Evolutionary conservation across 2,329 filamentous ascomycete species (phyloP).

Genomic region (Neurospora sp.): DNA sequence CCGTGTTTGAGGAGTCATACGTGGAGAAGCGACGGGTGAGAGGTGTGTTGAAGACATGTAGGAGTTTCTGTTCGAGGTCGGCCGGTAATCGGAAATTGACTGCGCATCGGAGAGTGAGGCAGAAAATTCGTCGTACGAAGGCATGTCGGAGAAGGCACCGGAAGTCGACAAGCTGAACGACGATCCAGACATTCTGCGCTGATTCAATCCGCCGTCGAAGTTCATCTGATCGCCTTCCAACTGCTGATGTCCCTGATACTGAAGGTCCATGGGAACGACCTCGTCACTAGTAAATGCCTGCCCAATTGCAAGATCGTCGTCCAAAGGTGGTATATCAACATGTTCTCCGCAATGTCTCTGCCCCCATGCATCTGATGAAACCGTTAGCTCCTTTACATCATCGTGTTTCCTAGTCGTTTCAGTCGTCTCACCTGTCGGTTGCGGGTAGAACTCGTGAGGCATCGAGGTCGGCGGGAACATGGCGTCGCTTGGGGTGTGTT

Average conservation of each 20-base stretch:
- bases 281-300: conserved; percentile 55
- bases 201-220: conserved; percentile 42
- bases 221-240: conserved; percentile 41
- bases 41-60: conserved; percentile 60
- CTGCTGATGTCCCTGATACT: conserved; percentile 34
- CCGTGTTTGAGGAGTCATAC: conserved; percentile 50
- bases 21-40: conserved; percentile 63
- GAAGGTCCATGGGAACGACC: conserved; percentile 50
- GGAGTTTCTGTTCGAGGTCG: conserved; percentile 57
- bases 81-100: conserved; percentile 56
- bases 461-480: conserved; percentile 45
- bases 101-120: conserved; percentile 55
- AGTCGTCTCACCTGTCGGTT: conserved; percentile 39
- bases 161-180: conserved; percentile 64
- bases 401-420: conserved; percentile 22
- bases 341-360: conserved; percentile 48
- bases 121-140: conserved; percentile 62
- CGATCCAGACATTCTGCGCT: conserved; percentile 59
- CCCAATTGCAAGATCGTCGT: conserved; percentile 49
- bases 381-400: conserved; percentile 10
- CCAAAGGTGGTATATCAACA: conserved; percentile 44
- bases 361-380: conserved; percentile 34
- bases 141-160: conserved; percentile 55
- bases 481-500: conserved; percentile 39
- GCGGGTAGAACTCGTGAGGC: conserved; percentile 47